A percentile compares a stretch with the other conserved stretches of the same genome.
These are phyloP conservation scores for Ceriops tagal DNA, from an alignment of 345 rosid genomes.

Conservation along the genomic window DNA sequence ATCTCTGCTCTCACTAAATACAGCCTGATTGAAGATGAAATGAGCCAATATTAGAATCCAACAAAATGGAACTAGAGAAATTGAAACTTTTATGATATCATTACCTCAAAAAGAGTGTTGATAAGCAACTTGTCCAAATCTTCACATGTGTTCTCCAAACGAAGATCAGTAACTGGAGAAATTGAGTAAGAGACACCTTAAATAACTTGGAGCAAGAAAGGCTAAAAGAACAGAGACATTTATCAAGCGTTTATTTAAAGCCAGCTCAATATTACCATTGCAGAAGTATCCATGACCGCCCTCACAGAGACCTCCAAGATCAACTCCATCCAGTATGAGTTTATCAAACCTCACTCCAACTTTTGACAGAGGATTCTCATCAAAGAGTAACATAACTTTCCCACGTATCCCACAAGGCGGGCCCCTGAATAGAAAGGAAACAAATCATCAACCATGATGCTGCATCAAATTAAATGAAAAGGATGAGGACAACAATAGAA, in stretches of 20 bases:
- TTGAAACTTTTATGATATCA: background rate
- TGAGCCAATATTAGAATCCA: constrained; percentile 10
- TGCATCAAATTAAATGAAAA: constrained; percentile 5
- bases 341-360: constrained; percentile 86
- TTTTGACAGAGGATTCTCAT: constrained; percentile 70
- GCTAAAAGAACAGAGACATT: constrained; percentile 2
- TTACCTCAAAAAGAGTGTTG: constrained; percentile 82
- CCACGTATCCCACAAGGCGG: constrained; percentile 64
- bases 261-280: constrained; percentile 47
- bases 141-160: constrained; percentile 47
- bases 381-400: constrained; percentile 58
- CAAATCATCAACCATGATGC: background rate
- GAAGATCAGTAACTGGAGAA: constrained; percentile 63
- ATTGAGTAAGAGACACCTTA: constrained; percentile 20
- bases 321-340: constrained; percentile 74
- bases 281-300: constrained; percentile 77
- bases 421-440: constrained; percentile 45
- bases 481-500: background rate
- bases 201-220: constrained; percentile 19
- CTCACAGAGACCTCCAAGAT: constrained; percentile 74
- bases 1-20: constrained; percentile 61
- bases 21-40: constrained; percentile 44
- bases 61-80: constrained; percentile 12
- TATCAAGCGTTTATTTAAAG: background rate
- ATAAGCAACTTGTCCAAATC: constrained; percentile 62